phyloP scores from a whole-genome alignment of 176 grass and related monocot species.

The Cymbopogon citratus region DNA sequence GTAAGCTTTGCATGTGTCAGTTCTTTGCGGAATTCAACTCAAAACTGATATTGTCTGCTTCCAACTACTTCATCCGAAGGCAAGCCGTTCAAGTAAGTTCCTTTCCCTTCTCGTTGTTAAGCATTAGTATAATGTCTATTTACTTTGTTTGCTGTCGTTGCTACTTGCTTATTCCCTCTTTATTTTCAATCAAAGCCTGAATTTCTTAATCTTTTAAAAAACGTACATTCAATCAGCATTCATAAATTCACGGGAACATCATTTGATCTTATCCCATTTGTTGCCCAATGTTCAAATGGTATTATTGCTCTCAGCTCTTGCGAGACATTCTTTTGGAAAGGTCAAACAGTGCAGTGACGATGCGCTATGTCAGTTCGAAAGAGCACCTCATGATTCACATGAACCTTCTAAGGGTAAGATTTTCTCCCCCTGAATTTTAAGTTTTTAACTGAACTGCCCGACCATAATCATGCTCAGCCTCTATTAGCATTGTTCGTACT shows the following conservation, averaged over 20 bases:
- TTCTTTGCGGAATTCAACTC: slow-evolving; percentile 66
- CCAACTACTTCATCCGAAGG: slow-evolving; percentile 53
- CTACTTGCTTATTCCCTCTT: too few relatives aligned
- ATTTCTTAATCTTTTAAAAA: too few relatives aligned
- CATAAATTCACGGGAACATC: neutral
- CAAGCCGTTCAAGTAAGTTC: slow-evolving; percentile 37
- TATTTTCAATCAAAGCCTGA: too few relatives aligned
- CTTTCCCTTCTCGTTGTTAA: neutral
- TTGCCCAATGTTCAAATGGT: neutral
- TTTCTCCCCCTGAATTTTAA: rapidly evolving
- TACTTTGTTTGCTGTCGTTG: too few relatives aligned
- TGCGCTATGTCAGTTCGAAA: slow-evolving; percentile 51
- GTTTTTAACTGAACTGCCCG: neutral
- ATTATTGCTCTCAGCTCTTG: slow-evolving; percentile 41
- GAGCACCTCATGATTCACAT: slow-evolving; percentile 58
- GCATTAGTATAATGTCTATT: neutral
- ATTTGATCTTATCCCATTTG: neutral
- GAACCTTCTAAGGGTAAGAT: slow-evolving; percentile 64
- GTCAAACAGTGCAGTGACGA: slow-evolving; percentile 45
- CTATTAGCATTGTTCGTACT: neutral
- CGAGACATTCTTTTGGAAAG: slow-evolving; percentile 61
- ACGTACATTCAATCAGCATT: neutral
- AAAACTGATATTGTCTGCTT: slow-evolving; percentile 31
- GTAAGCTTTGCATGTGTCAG: neutral
- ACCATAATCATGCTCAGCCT: neutral